Base-by-base conservation (phyloP, 1,284 basidiomycete genomes). In the Thelephora terrestris region DNA sequence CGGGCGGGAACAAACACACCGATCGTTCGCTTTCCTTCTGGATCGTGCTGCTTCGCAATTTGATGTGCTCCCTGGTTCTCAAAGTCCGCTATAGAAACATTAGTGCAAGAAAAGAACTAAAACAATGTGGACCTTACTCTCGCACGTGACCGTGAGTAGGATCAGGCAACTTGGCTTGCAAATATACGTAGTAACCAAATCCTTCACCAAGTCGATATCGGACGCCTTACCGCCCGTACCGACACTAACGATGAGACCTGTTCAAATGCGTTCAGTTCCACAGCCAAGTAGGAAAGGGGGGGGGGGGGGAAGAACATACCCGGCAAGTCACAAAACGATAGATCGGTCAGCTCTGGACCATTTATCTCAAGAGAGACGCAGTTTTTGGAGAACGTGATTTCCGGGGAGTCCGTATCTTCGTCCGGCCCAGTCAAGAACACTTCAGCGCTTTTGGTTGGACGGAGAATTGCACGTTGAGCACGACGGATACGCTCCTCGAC, bases 51-150 rank as follows among this genome's bases (percentile, higher is more conserved):
- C 49, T 77, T 77, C 0, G 80, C 76, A 0, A 86, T 61, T 24
- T 70, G 61, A 47, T 80, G 75, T 0, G 81, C 83, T 0, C 76
- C 75, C 60, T 87, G 84, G 40, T 83, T 86, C 52, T 85, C 78
- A 25, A 81, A 81, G 49, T 87, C 85, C 52, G 78, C 85, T 85
- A 18, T n/a, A n/a, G n/a, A n/a, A n/a, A n/a, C n/a, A 21, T 38
- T 16, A 18, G 25, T n/a, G 23, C 2, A 43, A 32, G 36, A 32
- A 23, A 21, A 20, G 25, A 21, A 17, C 29, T 3, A 21, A 32
- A 18, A 17, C 24, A 37, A 42, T 24, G 45, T 34, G 3, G 5
- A n/a, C 16, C 73, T 49, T 49, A 85, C 83, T 83, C 58, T 85
- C 82, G 59, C 83, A 85, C 1, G 82, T 71, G 1, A 87, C 75